A percentile compares a stretch with the other conserved stretches of the same genome.
Evolutionary conservation across 176 grass and related monocot species (phyloP).

Genomic region (Oryza rufipogon): DNA sequence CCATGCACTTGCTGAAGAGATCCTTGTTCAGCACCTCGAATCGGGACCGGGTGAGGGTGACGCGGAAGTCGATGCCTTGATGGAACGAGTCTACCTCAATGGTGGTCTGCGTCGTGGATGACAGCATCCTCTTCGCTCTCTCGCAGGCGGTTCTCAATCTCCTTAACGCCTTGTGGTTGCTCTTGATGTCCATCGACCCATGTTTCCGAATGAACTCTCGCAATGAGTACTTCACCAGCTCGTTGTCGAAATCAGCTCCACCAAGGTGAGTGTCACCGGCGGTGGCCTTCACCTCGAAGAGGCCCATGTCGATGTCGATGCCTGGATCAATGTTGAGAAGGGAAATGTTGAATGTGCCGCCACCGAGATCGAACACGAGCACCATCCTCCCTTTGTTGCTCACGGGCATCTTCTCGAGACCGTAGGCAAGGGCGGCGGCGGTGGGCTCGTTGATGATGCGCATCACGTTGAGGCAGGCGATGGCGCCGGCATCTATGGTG

Average conservation of each 20-base stretch:
- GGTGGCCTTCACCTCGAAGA: slow-evolving; percentile 41
- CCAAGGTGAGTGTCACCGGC: slow-evolving; percentile 51
- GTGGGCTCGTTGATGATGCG: slow-evolving; percentile 94
- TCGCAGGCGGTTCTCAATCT: not conserved
- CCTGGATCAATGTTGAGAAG: not conserved
- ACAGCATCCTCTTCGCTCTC: slow-evolving; percentile 27
- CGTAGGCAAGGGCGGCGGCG: slow-evolving; percentile 75
- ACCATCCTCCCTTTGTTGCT: not conserved
- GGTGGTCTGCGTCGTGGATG: slow-evolving; percentile 36
- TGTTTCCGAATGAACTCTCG: slow-evolving; percentile 63
- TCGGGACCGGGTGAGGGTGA: slow-evolving; percentile 38
- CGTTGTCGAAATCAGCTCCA: slow-evolving; percentile 40
- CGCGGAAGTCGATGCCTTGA: slow-evolving; percentile 37
- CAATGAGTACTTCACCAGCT: slow-evolving; percentile 55
- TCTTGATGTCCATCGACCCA: slow-evolving; percentile 37
- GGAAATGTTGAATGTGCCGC: slow-evolving; percentile 45
- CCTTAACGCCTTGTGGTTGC: slow-evolving; percentile 38
- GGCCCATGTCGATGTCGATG: not conserved
- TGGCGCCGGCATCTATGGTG: slow-evolving; percentile 79
- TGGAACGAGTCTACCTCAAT: slow-evolving; percentile 51
- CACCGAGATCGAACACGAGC: not conserved
- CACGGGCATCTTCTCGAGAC: slow-evolving; percentile 63
- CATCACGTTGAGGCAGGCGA: slow-evolving; percentile 78
- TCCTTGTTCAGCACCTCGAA: slow-evolving; percentile 56
- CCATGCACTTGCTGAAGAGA: slow-evolving; percentile 50